These are phyloP conservation scores for Ogataea methanolica DNA, from an alignment of 805 yeast species.

Conservation along the genomic window DNA sequence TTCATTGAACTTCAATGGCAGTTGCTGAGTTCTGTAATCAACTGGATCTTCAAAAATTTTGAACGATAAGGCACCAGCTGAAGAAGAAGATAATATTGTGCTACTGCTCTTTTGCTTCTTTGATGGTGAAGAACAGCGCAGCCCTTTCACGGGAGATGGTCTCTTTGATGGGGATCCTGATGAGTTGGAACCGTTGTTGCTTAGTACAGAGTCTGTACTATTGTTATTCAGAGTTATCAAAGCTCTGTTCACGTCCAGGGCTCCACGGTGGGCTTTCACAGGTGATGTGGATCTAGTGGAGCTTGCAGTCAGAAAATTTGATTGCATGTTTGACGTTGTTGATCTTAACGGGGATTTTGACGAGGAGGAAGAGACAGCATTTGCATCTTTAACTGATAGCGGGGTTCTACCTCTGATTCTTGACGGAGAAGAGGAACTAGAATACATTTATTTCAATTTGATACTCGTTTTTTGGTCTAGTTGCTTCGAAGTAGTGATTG, in stretches of 20 bases:
- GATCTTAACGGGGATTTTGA: slow-evolving; percentile 3
- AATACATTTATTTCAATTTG: background rate
- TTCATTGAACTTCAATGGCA: background rate
- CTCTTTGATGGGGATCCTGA: slow-evolving; percentile 9
- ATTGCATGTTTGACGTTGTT: background rate
- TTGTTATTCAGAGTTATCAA: too few relatives aligned
- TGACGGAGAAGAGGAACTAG: slow-evolving; percentile 8
- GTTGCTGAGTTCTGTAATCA: slow-evolving; percentile 6
- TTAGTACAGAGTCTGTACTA: too few relatives aligned
- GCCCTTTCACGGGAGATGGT: slow-evolving; percentile 3
- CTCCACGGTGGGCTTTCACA: background rate
- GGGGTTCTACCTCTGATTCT: slow-evolving; percentile 7
- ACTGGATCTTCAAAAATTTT: slow-evolving; percentile 16
- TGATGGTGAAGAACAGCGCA: slow-evolving; percentile 8
- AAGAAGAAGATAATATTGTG: background rate
- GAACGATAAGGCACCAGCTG: slow-evolving; percentile 5
- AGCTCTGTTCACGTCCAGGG: too few relatives aligned
- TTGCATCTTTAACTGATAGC: slow-evolving; percentile 3
- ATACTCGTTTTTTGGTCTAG: slow-evolving; percentile 1
- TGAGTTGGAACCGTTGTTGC: background rate
- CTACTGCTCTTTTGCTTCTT: slow-evolving; percentile 8
- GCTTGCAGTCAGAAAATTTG: background rate
- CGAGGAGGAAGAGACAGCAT: background rate
- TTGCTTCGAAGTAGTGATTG: background rate
- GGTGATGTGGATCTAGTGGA: background rate